These are phyloP conservation scores for Capillidium heterosporum DNA, from an alignment of 371 early-diverging fungal genomes.

Conservation along the genomic window DNA sequence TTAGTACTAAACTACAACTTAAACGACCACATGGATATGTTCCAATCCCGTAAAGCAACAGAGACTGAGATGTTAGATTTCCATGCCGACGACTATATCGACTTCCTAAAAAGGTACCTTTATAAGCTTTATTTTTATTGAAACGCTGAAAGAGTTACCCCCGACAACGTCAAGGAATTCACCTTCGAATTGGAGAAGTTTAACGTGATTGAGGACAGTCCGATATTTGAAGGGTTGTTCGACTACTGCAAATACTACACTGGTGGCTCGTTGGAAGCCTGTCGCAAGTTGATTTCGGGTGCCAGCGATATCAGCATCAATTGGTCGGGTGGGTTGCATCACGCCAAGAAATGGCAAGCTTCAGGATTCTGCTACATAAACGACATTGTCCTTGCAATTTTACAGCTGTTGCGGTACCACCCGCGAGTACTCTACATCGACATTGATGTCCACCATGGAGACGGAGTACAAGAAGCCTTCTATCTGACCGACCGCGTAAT, in stretches of 20 bases:
- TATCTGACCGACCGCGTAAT: slow-evolving; percentile 77
- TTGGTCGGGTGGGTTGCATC: slow-evolving; percentile 94
- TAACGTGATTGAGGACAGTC: slow-evolving; percentile 89
- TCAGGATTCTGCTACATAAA: slow-evolving; percentile 93
- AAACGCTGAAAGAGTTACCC: slow-evolving; percentile 46
- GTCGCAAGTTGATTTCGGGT: slow-evolving; percentile 53
- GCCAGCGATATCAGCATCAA: slow-evolving; percentile 76
- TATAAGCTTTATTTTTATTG: not conserved
- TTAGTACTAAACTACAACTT: slow-evolving; percentile 73
- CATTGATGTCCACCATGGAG: slow-evolving; percentile 94
- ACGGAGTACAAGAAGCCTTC: slow-evolving; percentile 94
- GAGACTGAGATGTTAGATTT: slow-evolving; percentile 92
- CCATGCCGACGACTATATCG: slow-evolving; percentile 94
- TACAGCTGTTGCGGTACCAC: slow-evolving; percentile 65
- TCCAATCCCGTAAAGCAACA: slow-evolving; percentile 78
- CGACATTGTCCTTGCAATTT: slow-evolving; percentile 82
- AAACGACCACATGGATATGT: slow-evolving; percentile 73
- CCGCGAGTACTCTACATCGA: slow-evolving; percentile 85
- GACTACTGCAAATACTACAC: slow-evolving; percentile 85
- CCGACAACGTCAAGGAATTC: slow-evolving; percentile 63
- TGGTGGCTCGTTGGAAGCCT: slow-evolving; percentile 75
- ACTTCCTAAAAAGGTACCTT: slow-evolving; percentile 75
- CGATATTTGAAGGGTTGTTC: slow-evolving; percentile 90
- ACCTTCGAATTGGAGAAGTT: slow-evolving; percentile 46
- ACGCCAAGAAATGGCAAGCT: slow-evolving; percentile 85